A percentile compares a stretch with the other conserved stretches of the same genome.
phyloP scores from a whole-genome alignment of 148 eudicot genomes.

The Camellia lanceoleosa region DNA sequence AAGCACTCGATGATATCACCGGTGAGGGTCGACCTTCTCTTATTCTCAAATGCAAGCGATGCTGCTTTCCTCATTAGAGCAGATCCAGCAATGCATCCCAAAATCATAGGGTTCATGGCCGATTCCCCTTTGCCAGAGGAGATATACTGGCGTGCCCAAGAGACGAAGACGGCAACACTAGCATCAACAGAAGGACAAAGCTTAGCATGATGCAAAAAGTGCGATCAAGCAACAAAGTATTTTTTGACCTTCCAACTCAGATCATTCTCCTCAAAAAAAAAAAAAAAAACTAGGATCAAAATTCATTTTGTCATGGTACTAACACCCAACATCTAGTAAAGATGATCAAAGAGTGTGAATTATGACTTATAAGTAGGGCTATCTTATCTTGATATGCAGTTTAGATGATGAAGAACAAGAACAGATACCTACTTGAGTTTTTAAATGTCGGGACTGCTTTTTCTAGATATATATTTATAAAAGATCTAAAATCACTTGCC shows the following conservation, averaged over 20 bases:
- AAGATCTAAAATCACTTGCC: slow-evolving; percentile 39
- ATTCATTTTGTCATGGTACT: too few species aligned
- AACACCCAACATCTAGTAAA: not conserved
- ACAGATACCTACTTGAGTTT: not conserved
- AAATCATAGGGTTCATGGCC: slow-evolving; percentile 47
- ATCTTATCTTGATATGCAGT: not conserved
- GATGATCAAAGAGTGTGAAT: not conserved
- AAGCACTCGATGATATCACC: slow-evolving; percentile 78
- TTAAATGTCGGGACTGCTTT: not conserved
- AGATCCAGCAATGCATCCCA: slow-evolving; percentile 89
- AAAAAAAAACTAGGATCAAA: too few species aligned
- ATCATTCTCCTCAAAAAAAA: not conserved
- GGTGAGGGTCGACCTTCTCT: slow-evolving; percentile 82
- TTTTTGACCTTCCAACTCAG: not conserved
- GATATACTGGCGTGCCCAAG: slow-evolving; percentile 72
- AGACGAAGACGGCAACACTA: slow-evolving; percentile 81
- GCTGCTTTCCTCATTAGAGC: slow-evolving; percentile 82
- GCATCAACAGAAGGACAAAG: slow-evolving; percentile 12
- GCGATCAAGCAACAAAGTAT: not conserved
- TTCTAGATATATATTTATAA: not conserved
- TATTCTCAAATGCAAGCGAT: slow-evolving; percentile 55
- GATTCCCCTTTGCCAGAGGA: slow-evolving; percentile 26
- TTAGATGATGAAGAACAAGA: not conserved
- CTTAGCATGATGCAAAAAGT: not conserved
- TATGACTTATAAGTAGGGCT: not conserved